A percentile compares a stretch with the other conserved stretches of the same genome.
Evolutionary conservation across 2,329 filamentous ascomycete species (phyloP).

Genomic region (Penicillium fuscoglaucum): DNA sequence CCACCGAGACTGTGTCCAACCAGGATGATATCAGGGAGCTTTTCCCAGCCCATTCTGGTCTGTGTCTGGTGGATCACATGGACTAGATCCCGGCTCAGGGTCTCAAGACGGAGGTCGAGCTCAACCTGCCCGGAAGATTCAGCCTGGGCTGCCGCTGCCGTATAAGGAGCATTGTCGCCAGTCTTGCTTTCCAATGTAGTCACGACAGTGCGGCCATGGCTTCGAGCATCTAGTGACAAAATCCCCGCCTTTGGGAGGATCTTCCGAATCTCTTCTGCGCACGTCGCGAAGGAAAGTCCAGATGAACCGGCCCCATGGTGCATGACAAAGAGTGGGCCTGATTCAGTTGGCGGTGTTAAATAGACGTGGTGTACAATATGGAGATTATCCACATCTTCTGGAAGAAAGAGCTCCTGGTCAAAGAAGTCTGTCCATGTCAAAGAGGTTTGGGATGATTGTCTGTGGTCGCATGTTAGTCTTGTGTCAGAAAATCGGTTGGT

Average conservation of each 20-base stretch:
- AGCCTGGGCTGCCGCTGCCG: conserved; percentile 22
- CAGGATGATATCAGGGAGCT: conserved; percentile 72
- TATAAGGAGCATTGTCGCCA: conserved; percentile 10
- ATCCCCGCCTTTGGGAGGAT: conserved; percentile 77
- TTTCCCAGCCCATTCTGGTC: conserved; percentile 68
- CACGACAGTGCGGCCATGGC: conserved; percentile 69
- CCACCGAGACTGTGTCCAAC: conserved; percentile 93
- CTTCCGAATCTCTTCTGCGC: conserved; percentile 74
- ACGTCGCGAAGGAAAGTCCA: conserved; percentile 83
- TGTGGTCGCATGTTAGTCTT: conserved; percentile 13
- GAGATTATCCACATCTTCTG: conserved; percentile 36
- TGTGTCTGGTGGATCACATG: conserved; percentile 68
- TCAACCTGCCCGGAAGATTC: conserved; percentile 36
- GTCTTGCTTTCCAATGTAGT: conserved; percentile 6
- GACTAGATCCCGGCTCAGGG: conserved; percentile 71
- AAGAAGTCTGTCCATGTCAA: conserved; percentile 90
- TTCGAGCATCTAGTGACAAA: conserved; percentile 80
- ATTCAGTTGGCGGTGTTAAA: conserved; percentile 71
- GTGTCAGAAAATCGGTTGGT: not conserved
- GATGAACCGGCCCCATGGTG: conserved; percentile 96
- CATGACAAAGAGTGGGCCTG: conserved; percentile 82
- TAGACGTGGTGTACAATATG: conserved; percentile 78
- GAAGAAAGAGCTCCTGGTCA: conserved; percentile 77
- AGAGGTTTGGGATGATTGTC: conserved; percentile 55
- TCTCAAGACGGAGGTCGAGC: conserved; percentile 69